Base-by-base conservation (phyloP, 116 monocot genomes). In the Posidonia oceanica region DNA sequence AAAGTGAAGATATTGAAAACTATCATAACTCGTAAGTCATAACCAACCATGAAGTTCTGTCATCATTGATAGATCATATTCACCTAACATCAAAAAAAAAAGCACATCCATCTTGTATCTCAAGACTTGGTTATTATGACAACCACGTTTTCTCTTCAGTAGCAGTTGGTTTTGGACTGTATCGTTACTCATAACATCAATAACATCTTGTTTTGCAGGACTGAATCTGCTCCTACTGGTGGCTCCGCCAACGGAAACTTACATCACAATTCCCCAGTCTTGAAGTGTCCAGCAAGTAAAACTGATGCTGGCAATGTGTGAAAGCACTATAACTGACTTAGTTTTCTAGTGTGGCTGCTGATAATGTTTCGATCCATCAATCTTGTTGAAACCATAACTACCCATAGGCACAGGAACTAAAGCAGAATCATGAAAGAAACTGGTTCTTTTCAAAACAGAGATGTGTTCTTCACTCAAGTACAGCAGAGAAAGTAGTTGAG, bases 381-480 rank as follows among this genome's bases (percentile, higher is more conserved):
- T 48, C 6, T 48, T 48, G 48, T 58, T 20, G n/a, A 58, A 17
- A 57, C 14, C 17, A 4, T 12, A 57, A 58, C 58, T n/a, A 58
- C 18, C 58, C 17, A 5, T 29, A 21, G 21, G 4, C 3, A 6
- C 18, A 7, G 6, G 14, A 48, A 48, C 7, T 4, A 12, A 48
- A 48, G 12, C 48, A 3, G 7, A 57, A 57, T 4, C 10, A 57
- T 10, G 57, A 57, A 57, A 4, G 15, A 17, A 17, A 17, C 57
- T 3, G 7, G 6, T 17, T 57, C n/a, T 57, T 57, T 57, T 15
- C 4, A 17, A 15, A 17, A 17, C 57, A 57, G 57, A 58, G 58
- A 58, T 58, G 58, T 58, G 58, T 58, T 58, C 18, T 18, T 58
- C 58, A 57, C 57, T 57, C 57, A 18, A n/a, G 58, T 21, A n/a